phyloP scores from a whole-genome alignment of 768 basidiomycete species.

The Phaeolepiota aurea region DNA sequence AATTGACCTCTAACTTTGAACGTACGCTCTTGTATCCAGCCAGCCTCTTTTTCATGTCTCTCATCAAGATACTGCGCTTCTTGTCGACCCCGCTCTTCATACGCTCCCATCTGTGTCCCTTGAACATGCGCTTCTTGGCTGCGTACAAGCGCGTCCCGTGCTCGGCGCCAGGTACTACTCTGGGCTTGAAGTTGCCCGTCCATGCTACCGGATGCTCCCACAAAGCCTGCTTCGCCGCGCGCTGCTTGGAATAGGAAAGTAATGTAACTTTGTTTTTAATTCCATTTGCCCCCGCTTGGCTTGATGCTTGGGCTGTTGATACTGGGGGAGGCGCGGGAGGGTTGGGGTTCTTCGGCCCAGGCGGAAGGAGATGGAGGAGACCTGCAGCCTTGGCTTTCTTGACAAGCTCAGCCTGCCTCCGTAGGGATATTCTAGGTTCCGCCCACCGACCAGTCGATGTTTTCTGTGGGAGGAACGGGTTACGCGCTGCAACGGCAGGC shows the following conservation, averaged over 20 bases:
- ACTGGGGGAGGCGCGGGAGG: neutral
- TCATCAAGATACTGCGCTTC: conserved; percentile 49
- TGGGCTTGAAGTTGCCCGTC: conserved; percentile 36
- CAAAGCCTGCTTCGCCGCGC: conserved; percentile 7
- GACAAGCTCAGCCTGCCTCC: conserved; percentile 71
- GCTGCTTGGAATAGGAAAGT: conserved; percentile 4
- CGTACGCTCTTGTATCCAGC: conserved; percentile 57
- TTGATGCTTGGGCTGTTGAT: neutral
- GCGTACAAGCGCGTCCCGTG: conserved; percentile 62
- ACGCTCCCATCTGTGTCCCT: conserved; percentile 87
- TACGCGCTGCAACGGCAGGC: conserved; percentile 29
- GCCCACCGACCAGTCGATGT: conserved; percentile 62
- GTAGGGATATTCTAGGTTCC: conserved; percentile 61
- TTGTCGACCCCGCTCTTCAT: conserved; percentile 34
- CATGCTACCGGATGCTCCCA: conserved; percentile 29
- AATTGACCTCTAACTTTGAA: conserved; percentile 8
- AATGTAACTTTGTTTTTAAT: conserved; percentile 1
- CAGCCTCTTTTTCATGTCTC: conserved; percentile 63
- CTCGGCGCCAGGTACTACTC: conserved; percentile 38
- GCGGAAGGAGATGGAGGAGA: conserved; percentile 54
- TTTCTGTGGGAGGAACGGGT: conserved; percentile 64
- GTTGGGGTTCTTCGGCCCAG: conserved; percentile 46
- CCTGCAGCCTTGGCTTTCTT: conserved; percentile 56
- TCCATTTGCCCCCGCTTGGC: neutral
- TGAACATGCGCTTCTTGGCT: conserved; percentile 81